Evolutionary conservation across 805 yeast species (phyloP).

Genomic region (Spathaspora sp.): DNA sequence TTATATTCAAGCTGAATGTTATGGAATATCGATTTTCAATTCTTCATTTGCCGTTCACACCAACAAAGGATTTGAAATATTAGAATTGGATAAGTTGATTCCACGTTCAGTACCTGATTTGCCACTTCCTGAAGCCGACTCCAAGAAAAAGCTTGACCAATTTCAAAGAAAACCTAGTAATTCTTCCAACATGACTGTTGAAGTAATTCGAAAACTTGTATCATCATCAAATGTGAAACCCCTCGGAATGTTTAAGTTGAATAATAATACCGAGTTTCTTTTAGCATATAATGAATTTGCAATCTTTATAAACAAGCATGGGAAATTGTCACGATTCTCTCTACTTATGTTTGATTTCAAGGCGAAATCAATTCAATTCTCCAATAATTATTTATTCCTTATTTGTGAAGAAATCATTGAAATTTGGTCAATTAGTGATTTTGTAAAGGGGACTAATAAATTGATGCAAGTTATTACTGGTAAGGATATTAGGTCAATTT

Average conservation of each 20-base stretch:
- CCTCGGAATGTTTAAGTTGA: slow-evolving; percentile 60
- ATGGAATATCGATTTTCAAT: slow-evolving; percentile 59
- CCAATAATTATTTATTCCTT: slow-evolving; percentile 33
- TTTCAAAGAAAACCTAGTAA: slow-evolving; percentile 16
- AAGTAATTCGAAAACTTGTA: slow-evolving; percentile 37
- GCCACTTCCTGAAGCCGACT: slow-evolving; percentile 16
- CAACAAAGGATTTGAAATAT: slow-evolving; percentile 61
- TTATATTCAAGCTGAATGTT: slow-evolving; percentile 52
- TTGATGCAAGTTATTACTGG: slow-evolving; percentile 71
- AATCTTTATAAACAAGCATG: slow-evolving; percentile 57
- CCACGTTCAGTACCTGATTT: slow-evolving; percentile 58
- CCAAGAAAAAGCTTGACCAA: slow-evolving; percentile 24
- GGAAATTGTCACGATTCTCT: slow-evolving; percentile 45
- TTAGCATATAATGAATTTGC: slow-evolving; percentile 72
- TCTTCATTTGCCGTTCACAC: slow-evolving; percentile 67
- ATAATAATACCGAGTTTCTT: slow-evolving; percentile 49
- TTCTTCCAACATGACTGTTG: slow-evolving; percentile 20
- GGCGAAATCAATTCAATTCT: slow-evolving; percentile 33
- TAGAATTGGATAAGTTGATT: slow-evolving; percentile 54
- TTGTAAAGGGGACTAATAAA: slow-evolving; percentile 40
- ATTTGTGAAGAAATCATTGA: slow-evolving; percentile 68
- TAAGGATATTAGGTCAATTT: slow-evolving; percentile 48
- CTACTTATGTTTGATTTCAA: slow-evolving; percentile 41
- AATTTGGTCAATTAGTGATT: slow-evolving; percentile 55
- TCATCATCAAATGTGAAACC: slow-evolving; percentile 45